These are phyloP conservation scores for Penicillium nordicum DNA, from an alignment of 2,329 filamentous ascomycete species.

Conservation along the genomic window DNA sequence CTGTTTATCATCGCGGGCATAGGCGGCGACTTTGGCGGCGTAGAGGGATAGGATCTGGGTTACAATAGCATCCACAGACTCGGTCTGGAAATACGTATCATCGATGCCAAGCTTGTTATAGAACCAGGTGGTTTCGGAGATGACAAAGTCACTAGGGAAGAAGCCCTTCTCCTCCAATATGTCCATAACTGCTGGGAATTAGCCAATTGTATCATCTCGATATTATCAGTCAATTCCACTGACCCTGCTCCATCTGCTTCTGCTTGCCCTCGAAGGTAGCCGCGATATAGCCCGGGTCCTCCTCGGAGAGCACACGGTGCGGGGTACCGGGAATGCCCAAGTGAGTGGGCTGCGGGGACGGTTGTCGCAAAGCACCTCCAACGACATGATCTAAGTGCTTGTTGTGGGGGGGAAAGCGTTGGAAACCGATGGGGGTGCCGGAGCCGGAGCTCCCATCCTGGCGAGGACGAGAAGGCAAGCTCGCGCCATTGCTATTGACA, in stretches of 20 bases:
- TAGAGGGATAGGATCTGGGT: constrained; percentile 95
- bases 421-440: constrained; percentile 43
- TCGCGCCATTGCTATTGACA: constrained; percentile 22
- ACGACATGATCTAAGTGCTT: constrained; percentile 57
- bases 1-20: constrained; percentile 86
- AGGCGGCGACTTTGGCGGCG: constrained; percentile 92
- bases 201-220: not conserved
- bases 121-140: constrained; percentile 90
- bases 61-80: constrained; percentile 79
- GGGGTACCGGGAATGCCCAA: constrained; percentile 70
- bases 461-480: constrained; percentile 28
- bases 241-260: constrained; percentile 81
- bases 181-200: constrained; percentile 64
- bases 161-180: constrained; percentile 75
- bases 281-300: constrained; percentile 89
- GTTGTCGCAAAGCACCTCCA: constrained; percentile 58
- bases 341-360: constrained; percentile 86
- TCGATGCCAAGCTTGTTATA: constrained; percentile 97
- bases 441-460: constrained; percentile 37
- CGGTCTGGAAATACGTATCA: constrained; percentile 95
- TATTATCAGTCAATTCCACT: constrained; percentile 27
- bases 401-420: constrained; percentile 46
- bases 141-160: constrained; percentile 78
- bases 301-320: constrained; percentile 74
- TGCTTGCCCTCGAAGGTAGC: constrained; percentile 90